Evolutionary conservation across 129 eudicot species (phyloP), one percentile per base, ranked within the genome.

Genomic region (Chrysanthemum lavandulifolium): DNA sequence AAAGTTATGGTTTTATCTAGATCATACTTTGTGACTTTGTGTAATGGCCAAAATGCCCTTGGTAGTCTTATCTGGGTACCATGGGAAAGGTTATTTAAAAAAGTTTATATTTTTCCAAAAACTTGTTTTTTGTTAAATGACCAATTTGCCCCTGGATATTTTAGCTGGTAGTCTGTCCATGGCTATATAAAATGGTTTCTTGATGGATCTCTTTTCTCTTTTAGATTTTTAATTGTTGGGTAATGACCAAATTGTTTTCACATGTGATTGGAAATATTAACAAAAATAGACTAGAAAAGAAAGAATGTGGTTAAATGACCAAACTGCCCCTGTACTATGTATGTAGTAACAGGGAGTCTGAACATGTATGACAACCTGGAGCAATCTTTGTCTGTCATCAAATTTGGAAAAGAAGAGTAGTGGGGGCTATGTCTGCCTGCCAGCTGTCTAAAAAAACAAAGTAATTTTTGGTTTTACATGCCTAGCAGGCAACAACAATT

Each of bases 301-400:
- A 71, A 29, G 18, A 11, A 74, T 66, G 59, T 33, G 25, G 62
- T 61, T 49, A 84, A 40, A 75, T 82, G 84, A 79, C 89, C 65
- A 72, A 75, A 75, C n/a, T 78, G 79, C 81, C 84, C 91, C 64
- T 50, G 71, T 31, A 78, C 64, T 66, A 36, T 71, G 73, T 53
- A 25, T 40, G 47, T 40, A 40, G 47, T 51, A 75, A 77, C 74
- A 68, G 56, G 65, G 71, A 72, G 66, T 78, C 61, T 77, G 78
- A 77, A 72, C 69, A 81, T 67, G 57, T 72, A 64, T 55, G 81
- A 83, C 88, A 85, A 75, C 84, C 89, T 80, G 83, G 82, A 66
- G 67, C 80, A 76, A 83, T 54, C 87, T 80, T 84, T 77, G 83
- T 73, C 71, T 75, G 84, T 82, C 79, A 74, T 80, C 81, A 65